Base-by-base conservation (phyloP, 257 asterid genomes). In the Petunia axillaris region DNA sequence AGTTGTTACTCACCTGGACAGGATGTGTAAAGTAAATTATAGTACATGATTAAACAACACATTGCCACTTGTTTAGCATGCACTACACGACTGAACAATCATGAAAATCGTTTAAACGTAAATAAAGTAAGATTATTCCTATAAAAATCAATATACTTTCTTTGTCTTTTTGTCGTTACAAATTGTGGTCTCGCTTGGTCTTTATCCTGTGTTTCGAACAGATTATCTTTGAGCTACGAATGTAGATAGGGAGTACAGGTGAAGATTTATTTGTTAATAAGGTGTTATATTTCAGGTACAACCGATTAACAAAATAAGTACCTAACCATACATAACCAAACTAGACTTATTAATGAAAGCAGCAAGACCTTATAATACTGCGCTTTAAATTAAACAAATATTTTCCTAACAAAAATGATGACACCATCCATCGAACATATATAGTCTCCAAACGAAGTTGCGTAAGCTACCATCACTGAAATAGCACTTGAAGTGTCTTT, bases 61-160 rank as follows among this genome's bases (percentile, higher is more conserved):
- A 46, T 16, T 46, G n/a, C 59, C 7, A 68, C n/a, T 68, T 16
- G 75, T 8, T 67, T 67, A 67, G 55, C n/a, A 67, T 67, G 16
- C 1, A 46, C 41, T 46, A 44, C 40, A 44, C 38, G 44, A 44
- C 9, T 16, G 44, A 44, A 44, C n/a, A n/a, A 68, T 46, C 25
- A 46, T 0, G n/a, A 41, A 25, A 48, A 50, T 46, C 10, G 43
- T 10, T 25, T 25, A 46, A 70, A 70, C 40, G 58, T 15, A 70
- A 46, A 1, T 16, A 70, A 70, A 70, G 77, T 70, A 46, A 46
- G 59, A 70, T 25, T 46, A 46, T 70, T 70, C 59, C 11, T 10
- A 46, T 70, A 48, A 46, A 1, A 9, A 70, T 25, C 46, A 44
- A 2, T 25, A 2, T 46, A 8, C 9, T 46, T 46, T 37, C 8